Evolutionary conservation across 2,329 filamentous ascomycete genomes (phyloP), one percentile per base, ranked within the genome.

Genomic region (Teratosphaeria gauchensis): DNA sequence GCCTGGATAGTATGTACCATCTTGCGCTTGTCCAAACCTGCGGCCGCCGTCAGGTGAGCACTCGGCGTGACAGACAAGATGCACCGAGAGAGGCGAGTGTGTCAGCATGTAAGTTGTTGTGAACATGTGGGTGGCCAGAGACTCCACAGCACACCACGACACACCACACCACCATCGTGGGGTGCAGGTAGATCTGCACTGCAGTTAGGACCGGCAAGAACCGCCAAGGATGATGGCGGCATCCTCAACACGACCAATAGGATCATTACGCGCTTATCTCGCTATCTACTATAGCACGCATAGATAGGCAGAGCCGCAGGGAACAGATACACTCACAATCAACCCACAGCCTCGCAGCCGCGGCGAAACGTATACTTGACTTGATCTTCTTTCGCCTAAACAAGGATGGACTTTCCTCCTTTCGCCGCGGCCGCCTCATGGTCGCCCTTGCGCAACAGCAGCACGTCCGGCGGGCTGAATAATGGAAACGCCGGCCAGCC

Each of bases 401-500:
- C 42, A 11, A 48, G n/a, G 42, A 48, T 48, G 42, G n/a, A 28
- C n/a, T 21, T 48, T 48, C 19, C 42, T 48, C 42, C 16, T 48
- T 11, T 5, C 42, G 42, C n/a, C 42, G 42, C 42, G 42, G 42
- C 8, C 42, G n/a, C 42, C 42, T 8, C 33, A n/a, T n/a, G n/a
- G 16, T 48, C 42, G 16, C 6, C 16, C 16, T 8, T 8, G 16
- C 42, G n/a, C 35, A 42, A 42, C 35, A 38, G 35, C 35, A 28
- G 24, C 51, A 32, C 24, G 7, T 30, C 12, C 12, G 14, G 7
- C 51, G 51, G 21, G 51, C 28, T 33, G n/a, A 28, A 55, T 42
- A 30, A 53, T 58, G 28, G 53, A 30, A 52, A 42, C 53, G 24
- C 46, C 58, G n/a, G 31, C 59, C 42, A 61, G 30, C 46, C 54